These are phyloP conservation scores for Parastagonospora avenae DNA, from an alignment of 2,329 filamentous ascomycete species.

Conservation along the genomic window DNA sequence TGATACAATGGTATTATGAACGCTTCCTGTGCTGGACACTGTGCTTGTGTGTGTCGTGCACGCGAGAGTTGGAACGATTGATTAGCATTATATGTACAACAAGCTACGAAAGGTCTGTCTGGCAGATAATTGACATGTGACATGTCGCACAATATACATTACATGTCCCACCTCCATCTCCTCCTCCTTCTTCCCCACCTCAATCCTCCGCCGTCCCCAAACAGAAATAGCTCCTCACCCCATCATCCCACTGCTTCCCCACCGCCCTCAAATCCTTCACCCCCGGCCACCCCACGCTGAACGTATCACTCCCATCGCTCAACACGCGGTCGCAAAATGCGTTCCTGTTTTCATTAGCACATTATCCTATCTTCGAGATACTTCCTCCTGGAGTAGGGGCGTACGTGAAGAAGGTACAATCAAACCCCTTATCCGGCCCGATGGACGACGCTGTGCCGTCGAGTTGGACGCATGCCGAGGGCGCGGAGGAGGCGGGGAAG, in stretches of 20 bases:
- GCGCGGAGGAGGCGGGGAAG: conserved; percentile 17
- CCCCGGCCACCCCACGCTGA: conserved; percentile 20
- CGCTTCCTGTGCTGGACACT: too few species aligned
- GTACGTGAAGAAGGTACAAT: conserved; percentile 37
- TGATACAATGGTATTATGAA: too few species aligned
- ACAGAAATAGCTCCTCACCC: conserved; percentile 17
- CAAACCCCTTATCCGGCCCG: conserved; percentile 28
- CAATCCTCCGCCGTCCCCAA: conserved; percentile 1
- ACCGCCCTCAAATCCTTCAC: conserved; percentile 18
- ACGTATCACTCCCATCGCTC: conserved; percentile 9
- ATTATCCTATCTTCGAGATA: background rate
- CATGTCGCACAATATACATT: too few species aligned
- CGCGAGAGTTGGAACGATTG: too few species aligned
- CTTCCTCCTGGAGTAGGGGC: conserved; percentile 1
- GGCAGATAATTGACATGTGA: too few species aligned
- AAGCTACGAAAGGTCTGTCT: too few species aligned
- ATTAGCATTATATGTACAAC: too few species aligned
- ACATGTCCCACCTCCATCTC: background rate
- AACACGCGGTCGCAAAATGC: conserved; percentile 12
- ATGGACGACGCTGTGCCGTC: conserved; percentile 22
- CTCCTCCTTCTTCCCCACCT: background rate
- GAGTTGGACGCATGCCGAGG: conserved; percentile 20
- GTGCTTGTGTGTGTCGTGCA: too few species aligned
- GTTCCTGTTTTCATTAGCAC: conserved; percentile 14
- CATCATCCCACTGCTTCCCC: conserved; percentile 25